phyloP scores from a whole-genome alignment of 1,139 yeast genomes.

The Entelexis paramagnoliae region DNA sequence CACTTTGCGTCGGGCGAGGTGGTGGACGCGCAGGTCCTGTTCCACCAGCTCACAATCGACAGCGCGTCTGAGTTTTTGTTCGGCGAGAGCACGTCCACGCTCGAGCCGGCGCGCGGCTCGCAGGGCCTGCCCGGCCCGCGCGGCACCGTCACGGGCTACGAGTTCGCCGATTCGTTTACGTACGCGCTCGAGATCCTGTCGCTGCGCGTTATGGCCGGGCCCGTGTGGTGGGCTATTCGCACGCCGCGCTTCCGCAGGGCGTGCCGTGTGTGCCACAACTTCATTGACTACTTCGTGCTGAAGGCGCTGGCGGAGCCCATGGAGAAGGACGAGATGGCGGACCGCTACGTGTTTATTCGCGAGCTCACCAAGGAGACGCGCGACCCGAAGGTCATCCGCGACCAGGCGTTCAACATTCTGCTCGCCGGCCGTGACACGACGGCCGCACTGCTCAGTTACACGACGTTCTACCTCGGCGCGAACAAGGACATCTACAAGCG shows the following conservation, averaged over 20 bases:
- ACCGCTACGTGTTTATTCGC: slow-evolving; percentile 38
- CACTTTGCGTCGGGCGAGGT: slow-evolving; percentile 15
- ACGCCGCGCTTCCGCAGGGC: slow-evolving; percentile 32
- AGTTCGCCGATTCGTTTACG: slow-evolving; percentile 40
- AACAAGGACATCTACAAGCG: slow-evolving; percentile 34
- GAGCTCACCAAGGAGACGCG: slow-evolving; percentile 42
- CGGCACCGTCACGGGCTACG: slow-evolving; percentile 26
- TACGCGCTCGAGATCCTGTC: slow-evolving; percentile 35
- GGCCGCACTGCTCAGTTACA: slow-evolving; percentile 44
- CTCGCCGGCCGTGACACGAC: slow-evolving; percentile 49
- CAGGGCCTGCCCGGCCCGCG: slow-evolving; percentile 23
- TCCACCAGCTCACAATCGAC: slow-evolving; percentile 46
- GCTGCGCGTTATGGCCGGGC: slow-evolving; percentile 35
- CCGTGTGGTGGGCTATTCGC: slow-evolving; percentile 34
- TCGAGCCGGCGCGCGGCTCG: slow-evolving; percentile 20
- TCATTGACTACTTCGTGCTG: slow-evolving; percentile 31
- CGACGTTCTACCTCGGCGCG: slow-evolving; percentile 40
- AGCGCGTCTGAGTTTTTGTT: slow-evolving; percentile 51
- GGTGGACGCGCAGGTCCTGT: slow-evolving; percentile 42
- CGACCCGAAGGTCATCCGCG: slow-evolving; percentile 39
- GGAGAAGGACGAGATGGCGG: slow-evolving; percentile 22
- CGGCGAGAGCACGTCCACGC: slow-evolving; percentile 43
- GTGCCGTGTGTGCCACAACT: slow-evolving; percentile 27
- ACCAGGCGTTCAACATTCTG: slow-evolving; percentile 42
- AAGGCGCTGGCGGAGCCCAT: slow-evolving; percentile 26